Conservation (phyloP, 169 alveolate genomes). For the Cryptosporidium tyzzeri region DNA sequence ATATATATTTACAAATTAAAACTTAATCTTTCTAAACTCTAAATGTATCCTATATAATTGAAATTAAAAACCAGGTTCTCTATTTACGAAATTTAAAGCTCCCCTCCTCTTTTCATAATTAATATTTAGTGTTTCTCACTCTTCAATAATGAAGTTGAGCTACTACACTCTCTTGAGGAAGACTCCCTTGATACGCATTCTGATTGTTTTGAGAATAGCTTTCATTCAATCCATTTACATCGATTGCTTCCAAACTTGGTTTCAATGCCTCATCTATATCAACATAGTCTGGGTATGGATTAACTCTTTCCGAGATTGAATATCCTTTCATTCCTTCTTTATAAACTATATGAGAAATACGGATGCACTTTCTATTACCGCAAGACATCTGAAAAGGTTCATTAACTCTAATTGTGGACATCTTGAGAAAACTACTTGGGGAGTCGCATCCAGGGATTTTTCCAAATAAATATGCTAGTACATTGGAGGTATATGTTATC, state of each 20-base stretch:
- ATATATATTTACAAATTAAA: neutral
- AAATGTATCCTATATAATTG: neutral
- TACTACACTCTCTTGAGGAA: conserved; percentile 11
- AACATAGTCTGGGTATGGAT: conserved; percentile 59
- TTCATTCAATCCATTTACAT: neutral
- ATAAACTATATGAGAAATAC: conserved; percentile 63
- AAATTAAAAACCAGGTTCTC: too few relatives aligned
- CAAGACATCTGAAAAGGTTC: conserved; percentile 73
- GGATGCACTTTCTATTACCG: conserved; percentile 65
- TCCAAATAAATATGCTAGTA: conserved; percentile 64
- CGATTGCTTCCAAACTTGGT: conserved; percentile 1
- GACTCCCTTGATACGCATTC: neutral
- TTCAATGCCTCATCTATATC: conserved; percentile 57
- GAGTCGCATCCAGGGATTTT: conserved; percentile 53
- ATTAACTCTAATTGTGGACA: conserved; percentile 29
- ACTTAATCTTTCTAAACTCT: neutral
- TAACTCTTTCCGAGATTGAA: conserved; percentile 51
- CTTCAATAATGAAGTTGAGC: conserved; percentile 35
- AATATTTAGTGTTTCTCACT: neutral
- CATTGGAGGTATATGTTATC: conserved; percentile 63
- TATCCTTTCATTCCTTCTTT: conserved; percentile 57
- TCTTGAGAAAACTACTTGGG: conserved; percentile 39
- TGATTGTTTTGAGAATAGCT: neutral
- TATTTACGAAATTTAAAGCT: neutral
- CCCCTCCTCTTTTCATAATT: neutral